Base-by-base conservation (phyloP, 306 rosid genomes). In the Oemleria cerasiformis region DNA sequence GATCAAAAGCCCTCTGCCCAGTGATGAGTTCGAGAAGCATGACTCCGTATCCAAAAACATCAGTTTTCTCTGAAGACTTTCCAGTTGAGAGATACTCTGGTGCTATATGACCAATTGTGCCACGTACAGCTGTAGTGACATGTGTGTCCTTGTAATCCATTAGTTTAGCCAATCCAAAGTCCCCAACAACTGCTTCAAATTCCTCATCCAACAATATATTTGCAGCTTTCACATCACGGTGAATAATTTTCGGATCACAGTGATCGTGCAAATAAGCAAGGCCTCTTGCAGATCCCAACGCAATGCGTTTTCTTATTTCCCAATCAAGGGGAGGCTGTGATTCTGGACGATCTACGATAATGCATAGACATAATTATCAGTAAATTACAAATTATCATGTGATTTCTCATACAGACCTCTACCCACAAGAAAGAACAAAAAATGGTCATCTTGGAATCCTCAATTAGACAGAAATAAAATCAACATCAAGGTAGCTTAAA, bases 1-100 rank as follows among this genome's bases (percentile, higher is more conserved):
- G 96, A 84, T 89, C 97, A 30, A 89, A 94, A 65, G 99, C 99
- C 78, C 96, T 85, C 75, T 91, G 96, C 67, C 97, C 99, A 68
- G 99, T 94, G 69, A 91, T 88, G 67, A 94, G 86, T 80, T 94
- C 99, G 68, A 94, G 97, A 85, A 94, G 97, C 96, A 86, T 94
- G 78, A 88, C 97, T n/a, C 99, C 99, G 38, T 91, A 94, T 70
- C 97, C 98, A 76, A 94, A 94, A 79, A 91, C 96, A 65, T 91
- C 98, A 40, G 96, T 91, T 82, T 94, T 94, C 77, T 94, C 98
- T 8, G 97, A 91, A 73, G 91, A 87, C 72, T 91, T 91, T 76
- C 98, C 97, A 44, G 97, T 94, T 69, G 98, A 91, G 61, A 91
- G 87, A 75, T 87, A 94, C 80, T 94, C 98, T 5, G 98, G 98